Percentiles rank a stretch among this genome's conserved stretches.
These are phyloP conservation scores for Eucalyptus fibrosa DNA, from an alignment of 345 rosid genomes.

Conservation along the genomic window DNA sequence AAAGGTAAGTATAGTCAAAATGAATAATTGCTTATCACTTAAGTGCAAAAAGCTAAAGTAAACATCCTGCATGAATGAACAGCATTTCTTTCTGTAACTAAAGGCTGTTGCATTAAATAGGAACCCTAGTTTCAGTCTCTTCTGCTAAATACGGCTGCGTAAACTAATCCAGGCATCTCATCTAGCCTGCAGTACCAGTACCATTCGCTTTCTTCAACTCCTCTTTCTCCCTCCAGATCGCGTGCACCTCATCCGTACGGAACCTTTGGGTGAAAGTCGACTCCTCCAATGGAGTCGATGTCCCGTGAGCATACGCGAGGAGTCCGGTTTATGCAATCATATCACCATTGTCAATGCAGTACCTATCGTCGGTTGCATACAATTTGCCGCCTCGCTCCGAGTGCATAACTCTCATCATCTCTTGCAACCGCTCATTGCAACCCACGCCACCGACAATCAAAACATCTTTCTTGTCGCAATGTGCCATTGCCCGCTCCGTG, in stretches of 20 bases:
- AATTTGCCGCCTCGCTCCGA: slow-evolving; percentile 66
- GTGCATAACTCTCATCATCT: slow-evolving; percentile 66
- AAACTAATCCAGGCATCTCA: not conserved
- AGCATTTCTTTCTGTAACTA: not conserved
- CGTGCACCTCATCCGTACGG: slow-evolving; percentile 90
- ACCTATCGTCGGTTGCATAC: slow-evolving; percentile 87
- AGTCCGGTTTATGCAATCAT: no score
- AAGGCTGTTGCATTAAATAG: no score
- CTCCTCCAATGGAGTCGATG: slow-evolving; percentile 63
- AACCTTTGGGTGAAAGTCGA: slow-evolving; percentile 86
- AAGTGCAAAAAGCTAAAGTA: not conserved
- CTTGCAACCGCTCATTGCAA: slow-evolving; percentile 87
- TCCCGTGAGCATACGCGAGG: slow-evolving; percentile 62
- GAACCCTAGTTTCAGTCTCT: no score
- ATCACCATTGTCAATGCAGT: slow-evolving; percentile 47
- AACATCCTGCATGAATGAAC: not conserved
- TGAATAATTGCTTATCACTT: not conserved
- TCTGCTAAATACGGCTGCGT: no score
- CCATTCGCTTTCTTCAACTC: not conserved
- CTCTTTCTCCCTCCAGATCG: slow-evolving; percentile 72
- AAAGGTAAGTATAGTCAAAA: no score
- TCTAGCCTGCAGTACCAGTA: not conserved
- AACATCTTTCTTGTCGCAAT: slow-evolving; percentile 85
- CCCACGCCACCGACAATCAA: slow-evolving; percentile 96
- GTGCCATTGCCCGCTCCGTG: slow-evolving; percentile 95